A percentile compares a stretch with the other conserved stretches of the same genome.
phyloP scores from a whole-genome alignment of 2,329 filamentous ascomycete genomes.

The Trichoderma semiorbis region DNA sequence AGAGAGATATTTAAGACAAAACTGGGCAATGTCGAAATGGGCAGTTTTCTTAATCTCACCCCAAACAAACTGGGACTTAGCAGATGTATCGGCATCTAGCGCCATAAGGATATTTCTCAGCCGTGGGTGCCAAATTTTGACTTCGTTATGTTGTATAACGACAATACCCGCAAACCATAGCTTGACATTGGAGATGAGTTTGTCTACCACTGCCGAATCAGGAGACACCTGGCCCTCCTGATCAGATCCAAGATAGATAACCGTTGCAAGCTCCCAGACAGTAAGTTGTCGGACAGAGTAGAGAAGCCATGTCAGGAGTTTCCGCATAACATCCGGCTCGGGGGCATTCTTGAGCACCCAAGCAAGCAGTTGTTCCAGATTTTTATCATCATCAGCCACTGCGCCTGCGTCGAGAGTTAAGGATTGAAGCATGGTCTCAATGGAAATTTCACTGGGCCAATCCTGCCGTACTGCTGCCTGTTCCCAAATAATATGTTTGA shows the following conservation, averaged over 20 bases:
- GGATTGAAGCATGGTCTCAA: constrained; percentile 7
- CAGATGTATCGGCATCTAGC: not conserved
- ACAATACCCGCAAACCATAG: constrained; percentile 19
- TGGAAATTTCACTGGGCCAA: constrained; percentile 11
- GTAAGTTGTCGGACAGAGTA: constrained; percentile 19
- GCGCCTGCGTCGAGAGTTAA: not conserved
- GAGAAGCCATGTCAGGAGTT: constrained; percentile 17
- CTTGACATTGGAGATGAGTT: constrained; percentile 14
- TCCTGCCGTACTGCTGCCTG: constrained; percentile 10
- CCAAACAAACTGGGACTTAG: constrained; percentile 1
- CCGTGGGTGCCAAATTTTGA: constrained; percentile 15
- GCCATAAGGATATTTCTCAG: constrained; percentile 14
- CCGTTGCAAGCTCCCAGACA: constrained; percentile 18
- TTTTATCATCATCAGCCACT: not conserved
- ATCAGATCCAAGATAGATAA: constrained; percentile 6
- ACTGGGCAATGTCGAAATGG: constrained; percentile 10
- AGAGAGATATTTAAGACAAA: constrained; percentile 18
- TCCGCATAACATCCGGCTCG: constrained; percentile 7
- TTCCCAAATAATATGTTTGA: constrained; percentile 12
- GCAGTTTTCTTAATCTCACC: constrained; percentile 8
- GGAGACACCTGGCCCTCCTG: not conserved
- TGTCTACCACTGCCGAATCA: not conserved
- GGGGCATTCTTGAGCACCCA: constrained; percentile 14
- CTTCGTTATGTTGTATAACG: constrained; percentile 16
- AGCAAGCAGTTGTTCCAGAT: constrained; percentile 8